phyloP scores from a whole-genome alignment of 1,284 basidiomycete species.

The Prillingera fragicola region DNA sequence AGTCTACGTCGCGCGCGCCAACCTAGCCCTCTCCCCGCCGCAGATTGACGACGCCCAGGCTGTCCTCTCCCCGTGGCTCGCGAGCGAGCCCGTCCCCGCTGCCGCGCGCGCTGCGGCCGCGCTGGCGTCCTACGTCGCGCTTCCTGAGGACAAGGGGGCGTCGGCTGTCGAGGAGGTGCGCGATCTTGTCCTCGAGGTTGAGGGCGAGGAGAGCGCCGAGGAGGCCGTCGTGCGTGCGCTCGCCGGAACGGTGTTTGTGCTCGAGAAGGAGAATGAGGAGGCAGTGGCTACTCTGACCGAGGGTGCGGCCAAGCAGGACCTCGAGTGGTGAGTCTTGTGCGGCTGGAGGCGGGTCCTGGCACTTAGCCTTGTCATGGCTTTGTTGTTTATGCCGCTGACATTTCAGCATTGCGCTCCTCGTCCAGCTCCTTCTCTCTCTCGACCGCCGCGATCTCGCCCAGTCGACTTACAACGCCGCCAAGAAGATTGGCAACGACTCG shows the following conservation, averaged over 20 bases:
- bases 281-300: constrained; percentile 77
- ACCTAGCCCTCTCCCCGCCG: constrained; percentile 68
- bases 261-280: constrained; percentile 80
- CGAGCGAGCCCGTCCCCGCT: constrained; percentile 57
- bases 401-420: constrained; percentile 66
- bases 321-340: constrained; percentile 66
- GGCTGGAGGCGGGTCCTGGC: background rate
- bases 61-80: constrained; percentile 45
- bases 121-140: constrained; percentile 62
- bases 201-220: constrained; percentile 63
- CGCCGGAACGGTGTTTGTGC: constrained; percentile 75
- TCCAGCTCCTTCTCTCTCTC: constrained; percentile 79
- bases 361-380: background rate
- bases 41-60: constrained; percentile 56
- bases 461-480: constrained; percentile 71
- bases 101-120: constrained; percentile 65
- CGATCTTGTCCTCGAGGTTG: constrained; percentile 77
- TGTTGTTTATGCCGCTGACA: background rate
- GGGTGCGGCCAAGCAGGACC: constrained; percentile 63
- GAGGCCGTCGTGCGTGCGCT: constrained; percentile 64
- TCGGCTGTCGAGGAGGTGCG: constrained; percentile 69
- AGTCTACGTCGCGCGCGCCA: constrained; percentile 75
- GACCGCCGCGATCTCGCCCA: constrained; percentile 79
- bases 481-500: constrained; percentile 81
- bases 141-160: constrained; percentile 26